Percentiles rank a stretch among this genome's conserved stretches.
Evolutionary conservation across 2,329 filamentous ascomycete species (phyloP).

Genomic region (Monosporascus sp.): DNA sequence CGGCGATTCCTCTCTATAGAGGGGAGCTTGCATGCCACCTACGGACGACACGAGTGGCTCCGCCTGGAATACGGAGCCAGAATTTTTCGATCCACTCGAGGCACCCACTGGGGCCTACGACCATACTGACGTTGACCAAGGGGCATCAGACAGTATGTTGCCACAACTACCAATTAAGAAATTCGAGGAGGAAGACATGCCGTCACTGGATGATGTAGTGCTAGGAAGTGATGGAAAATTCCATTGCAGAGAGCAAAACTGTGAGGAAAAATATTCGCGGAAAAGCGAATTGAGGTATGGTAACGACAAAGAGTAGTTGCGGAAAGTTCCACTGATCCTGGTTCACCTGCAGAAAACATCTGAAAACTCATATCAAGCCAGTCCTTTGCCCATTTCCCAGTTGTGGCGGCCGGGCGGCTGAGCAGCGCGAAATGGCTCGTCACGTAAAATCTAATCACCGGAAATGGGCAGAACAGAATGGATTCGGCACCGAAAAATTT

Average conservation of each 20-base stretch:
- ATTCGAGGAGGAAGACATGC: not conserved
- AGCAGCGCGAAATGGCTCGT: not conserved
- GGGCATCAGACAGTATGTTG: not conserved
- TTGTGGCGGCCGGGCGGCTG: not conserved
- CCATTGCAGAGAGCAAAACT: not conserved
- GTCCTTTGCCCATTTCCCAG: not conserved
- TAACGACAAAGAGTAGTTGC: not conserved
- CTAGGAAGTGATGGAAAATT: not conserved
- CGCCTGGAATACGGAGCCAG: not conserved
- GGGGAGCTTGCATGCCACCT: not conserved
- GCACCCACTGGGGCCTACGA: not conserved
- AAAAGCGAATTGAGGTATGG: not conserved
- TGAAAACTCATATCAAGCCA: not conserved
- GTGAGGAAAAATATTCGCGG: not conserved
- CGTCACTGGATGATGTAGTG: not conserved
- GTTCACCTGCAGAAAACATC: not conserved
- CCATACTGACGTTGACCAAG: not conserved
- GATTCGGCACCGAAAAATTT: not conserved
- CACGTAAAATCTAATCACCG: not conserved
- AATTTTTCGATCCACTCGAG: not conserved
- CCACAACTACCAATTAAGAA: accelerated
- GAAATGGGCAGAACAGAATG: not conserved
- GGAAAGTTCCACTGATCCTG: not conserved
- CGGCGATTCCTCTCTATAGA: not conserved
- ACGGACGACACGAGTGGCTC: not conserved